Percentiles rank a stretch among this genome's conserved stretches.
Conservation (phyloP, 1,284 basidiomycete genomes). For the Fomitopsis betulina region DNA sequence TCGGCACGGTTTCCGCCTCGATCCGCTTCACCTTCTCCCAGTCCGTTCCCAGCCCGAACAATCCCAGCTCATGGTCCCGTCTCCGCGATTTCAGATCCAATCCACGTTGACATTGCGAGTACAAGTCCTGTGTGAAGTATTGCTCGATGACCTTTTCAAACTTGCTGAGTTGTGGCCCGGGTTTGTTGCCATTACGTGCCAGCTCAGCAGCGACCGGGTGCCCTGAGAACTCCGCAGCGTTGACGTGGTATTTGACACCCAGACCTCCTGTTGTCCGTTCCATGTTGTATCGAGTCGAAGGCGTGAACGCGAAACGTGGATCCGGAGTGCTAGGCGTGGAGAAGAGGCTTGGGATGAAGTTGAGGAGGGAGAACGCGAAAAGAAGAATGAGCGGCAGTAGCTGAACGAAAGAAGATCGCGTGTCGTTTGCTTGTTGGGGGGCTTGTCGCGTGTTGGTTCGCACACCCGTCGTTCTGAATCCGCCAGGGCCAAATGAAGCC, state of each 20-base stretch:
- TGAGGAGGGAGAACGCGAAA: slow-evolving; percentile 81
- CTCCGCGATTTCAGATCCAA: slow-evolving; percentile 58
- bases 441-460: slow-evolving; percentile 29
- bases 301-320: slow-evolving; percentile 75
- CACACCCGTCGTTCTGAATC: slow-evolving; percentile 67
- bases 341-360: slow-evolving; percentile 80
- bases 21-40: slow-evolving; percentile 79
- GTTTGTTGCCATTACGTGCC: slow-evolving; percentile 43
- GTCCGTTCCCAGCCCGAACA: slow-evolving; percentile 88
- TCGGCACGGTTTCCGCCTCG: slow-evolving; percentile 57
- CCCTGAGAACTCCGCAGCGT: slow-evolving; percentile 69
- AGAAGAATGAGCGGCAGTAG: slow-evolving; percentile 85
- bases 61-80: slow-evolving; percentile 74
- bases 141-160: slow-evolving; percentile 75
- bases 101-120: slow-evolving; percentile 64
- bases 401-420: slow-evolving; percentile 75
- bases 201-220: slow-evolving; percentile 79
- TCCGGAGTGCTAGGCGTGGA: slow-evolving; percentile 64
- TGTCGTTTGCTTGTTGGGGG: slow-evolving; percentile 37
- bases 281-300: slow-evolving; percentile 52
- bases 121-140: slow-evolving; percentile 66
- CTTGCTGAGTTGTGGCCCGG: slow-evolving; percentile 34
- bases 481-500: slow-evolving; percentile 70
- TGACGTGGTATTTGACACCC: slow-evolving; percentile 84
- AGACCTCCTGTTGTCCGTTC: slow-evolving; percentile 66